Evolutionary conservation across 208 protist genomes (phyloP).

Genomic region (Endotrypanum monterogeii): DNA sequence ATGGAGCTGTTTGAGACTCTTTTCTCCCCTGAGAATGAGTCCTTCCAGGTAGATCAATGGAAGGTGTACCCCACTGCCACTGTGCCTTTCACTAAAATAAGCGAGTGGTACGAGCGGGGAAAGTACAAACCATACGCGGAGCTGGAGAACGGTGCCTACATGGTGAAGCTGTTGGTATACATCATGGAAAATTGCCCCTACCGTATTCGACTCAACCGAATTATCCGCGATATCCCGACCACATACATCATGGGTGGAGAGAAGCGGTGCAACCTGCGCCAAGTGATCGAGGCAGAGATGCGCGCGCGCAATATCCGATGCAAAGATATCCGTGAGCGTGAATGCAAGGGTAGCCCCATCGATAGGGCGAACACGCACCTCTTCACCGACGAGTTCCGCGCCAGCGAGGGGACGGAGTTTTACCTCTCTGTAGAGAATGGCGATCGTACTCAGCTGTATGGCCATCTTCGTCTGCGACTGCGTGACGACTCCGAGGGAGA

Average conservation of each 20-base stretch:
- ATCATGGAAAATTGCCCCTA: constrained; percentile 96
- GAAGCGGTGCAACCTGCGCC: constrained; percentile 97
- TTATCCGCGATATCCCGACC: constrained; percentile 99
- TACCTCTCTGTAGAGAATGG: constrained; percentile 88
- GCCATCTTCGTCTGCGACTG: constrained; percentile 85
- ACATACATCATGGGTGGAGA: constrained; percentile 98
- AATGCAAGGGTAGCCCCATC: constrained; percentile 86
- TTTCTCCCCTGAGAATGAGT: constrained; percentile 86
- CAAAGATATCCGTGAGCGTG: constrained; percentile 95
- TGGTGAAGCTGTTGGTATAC: constrained; percentile 96
- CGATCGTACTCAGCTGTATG: constrained; percentile 83
- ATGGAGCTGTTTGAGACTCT: constrained; percentile 92
- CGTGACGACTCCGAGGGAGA: constrained; percentile 63
- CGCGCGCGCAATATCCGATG: constrained; percentile 89
- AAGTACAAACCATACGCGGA: constrained; percentile 96
- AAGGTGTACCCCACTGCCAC: constrained; percentile 99
- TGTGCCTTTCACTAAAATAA: constrained; percentile 98
- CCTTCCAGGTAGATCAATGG: constrained; percentile 98
- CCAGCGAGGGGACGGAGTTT: constrained; percentile 81
- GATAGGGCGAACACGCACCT: constrained; percentile 62
- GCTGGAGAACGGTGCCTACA: constrained; percentile 62
- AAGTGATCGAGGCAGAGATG: constrained; percentile 97
- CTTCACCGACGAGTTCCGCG: constrained; percentile 74
- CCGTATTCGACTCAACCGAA: constrained; percentile 99
- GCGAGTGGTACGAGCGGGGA: constrained; percentile 97